phyloP scores from a whole-genome alignment of 2,329 filamentous ascomycete genomes.

The Neofusicoccum sp. region DNA sequence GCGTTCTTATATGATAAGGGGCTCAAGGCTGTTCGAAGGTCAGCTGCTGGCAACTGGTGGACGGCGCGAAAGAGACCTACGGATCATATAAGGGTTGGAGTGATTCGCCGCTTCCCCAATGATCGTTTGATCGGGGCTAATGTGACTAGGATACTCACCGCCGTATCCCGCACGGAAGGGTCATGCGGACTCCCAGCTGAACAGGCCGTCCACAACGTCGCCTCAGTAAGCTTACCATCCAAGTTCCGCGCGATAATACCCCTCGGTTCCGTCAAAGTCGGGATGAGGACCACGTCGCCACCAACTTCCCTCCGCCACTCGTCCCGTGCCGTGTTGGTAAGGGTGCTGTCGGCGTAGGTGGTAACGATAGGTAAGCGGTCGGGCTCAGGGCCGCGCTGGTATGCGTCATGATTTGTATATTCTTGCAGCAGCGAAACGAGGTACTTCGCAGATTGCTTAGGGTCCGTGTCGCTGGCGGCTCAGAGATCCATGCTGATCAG shows the following conservation, averaged over 20 bases:
- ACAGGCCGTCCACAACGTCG: constrained; percentile 37
- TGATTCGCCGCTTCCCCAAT: constrained; percentile 27
- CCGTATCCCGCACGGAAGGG: constrained; percentile 25
- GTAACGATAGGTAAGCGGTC: neutral
- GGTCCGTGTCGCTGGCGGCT: neutral
- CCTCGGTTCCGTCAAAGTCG: constrained; percentile 29
- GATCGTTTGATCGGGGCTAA: constrained; percentile 30
- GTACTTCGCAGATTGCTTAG: neutral
- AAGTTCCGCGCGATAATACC: constrained; percentile 35
- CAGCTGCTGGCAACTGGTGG: no score
- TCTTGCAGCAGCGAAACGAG: neutral
- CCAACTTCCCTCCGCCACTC: neutral
- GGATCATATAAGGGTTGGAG: constrained; percentile 41
- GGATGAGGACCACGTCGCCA: constrained; percentile 34
- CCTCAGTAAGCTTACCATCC: constrained; percentile 35
- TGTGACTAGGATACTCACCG: constrained; percentile 29
- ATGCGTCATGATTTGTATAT: neutral
- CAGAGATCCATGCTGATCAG: neutral
- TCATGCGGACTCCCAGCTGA: constrained; percentile 45
- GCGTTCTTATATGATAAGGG: constrained; percentile 37
- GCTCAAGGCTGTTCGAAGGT: neutral
- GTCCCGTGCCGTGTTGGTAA: neutral
- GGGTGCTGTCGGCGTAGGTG: neutral
- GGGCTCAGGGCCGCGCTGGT: neutral
- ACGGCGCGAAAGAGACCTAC: no score